Base-by-base conservation (phyloP, 2,329 filamentous ascomycete species). In the Beauveria pseudobassiana region DNA sequence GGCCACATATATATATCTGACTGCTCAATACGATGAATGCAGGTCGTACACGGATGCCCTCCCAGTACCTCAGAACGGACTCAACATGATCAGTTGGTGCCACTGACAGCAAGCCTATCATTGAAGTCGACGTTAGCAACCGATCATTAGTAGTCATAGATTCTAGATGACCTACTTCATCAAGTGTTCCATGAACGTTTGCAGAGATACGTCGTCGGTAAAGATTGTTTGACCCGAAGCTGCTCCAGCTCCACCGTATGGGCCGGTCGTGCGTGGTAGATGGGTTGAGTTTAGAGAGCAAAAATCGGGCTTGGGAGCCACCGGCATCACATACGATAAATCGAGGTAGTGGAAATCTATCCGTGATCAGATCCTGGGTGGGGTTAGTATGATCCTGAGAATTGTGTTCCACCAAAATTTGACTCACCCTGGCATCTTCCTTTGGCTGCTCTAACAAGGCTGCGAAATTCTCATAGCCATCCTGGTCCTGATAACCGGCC, bases 311-410 rank as follows among this genome's bases (percentile, higher is more conserved):
- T 74, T 99, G 95, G 0, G 95, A 98, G 59, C 95, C 95, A 67
- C 95, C 95, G n/a, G 93, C 93, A 73, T 99, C 95, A 70, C 95
- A 99, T 59, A 99, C 92, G 71, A 99, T 97, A 80, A 99, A 99
- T 63, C 95, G 90, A 22, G 95, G 95, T 5, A 99, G 84, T n/a
- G 95, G 95, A 80, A 99, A 99, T 56, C 95, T 90, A 70, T 99
- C 95, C 66, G 93, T 90, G 69, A 99, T 97, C 30, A 99, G 86
- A 73, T 99, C 95, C 90, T 96, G 68, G 22, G 57, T 71, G 63
- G 73, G 67, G 34, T 70, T 64, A 70, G 67, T 40, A 51, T 16
- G 34, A 14, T 51, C 14, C 7, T 16, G 26, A 12, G 16, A 16
- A 12, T 26, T 34, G 10, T 2, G 34, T 10, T 26, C 16, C 22